These are phyloP conservation scores for Ilyonectria destructans DNA, from an alignment of 2,329 filamentous ascomycete genomes.

Conservation along the genomic window DNA sequence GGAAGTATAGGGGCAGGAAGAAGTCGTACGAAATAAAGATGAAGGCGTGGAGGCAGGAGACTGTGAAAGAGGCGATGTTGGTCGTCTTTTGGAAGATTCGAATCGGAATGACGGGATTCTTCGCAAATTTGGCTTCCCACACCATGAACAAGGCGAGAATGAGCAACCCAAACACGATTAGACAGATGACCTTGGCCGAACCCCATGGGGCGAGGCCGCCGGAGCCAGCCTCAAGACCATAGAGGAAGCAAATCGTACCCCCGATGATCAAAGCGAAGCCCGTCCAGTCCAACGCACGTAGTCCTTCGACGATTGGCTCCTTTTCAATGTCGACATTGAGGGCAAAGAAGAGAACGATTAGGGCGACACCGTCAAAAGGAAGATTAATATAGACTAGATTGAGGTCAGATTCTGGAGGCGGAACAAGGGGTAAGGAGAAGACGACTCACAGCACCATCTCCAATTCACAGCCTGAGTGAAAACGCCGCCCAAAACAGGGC, in stretches of 20 bases:
- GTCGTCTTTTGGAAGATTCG: conserved; percentile 77
- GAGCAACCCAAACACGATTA: conserved; percentile 81
- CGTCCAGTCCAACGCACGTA: conserved; percentile 75
- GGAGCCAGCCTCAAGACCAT: conserved; percentile 85
- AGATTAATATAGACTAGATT: conserved; percentile 72
- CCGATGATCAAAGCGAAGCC: conserved; percentile 76
- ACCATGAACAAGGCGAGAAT: conserved; percentile 77
- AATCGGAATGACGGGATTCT: conserved; percentile 84
- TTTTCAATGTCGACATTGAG: conserved; percentile 79
- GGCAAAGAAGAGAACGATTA: conserved; percentile 70
- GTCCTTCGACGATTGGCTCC: conserved; percentile 73
- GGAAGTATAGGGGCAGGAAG: conserved; percentile 89
- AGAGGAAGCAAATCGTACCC: conserved; percentile 88
- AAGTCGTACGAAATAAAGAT: conserved; percentile 85
- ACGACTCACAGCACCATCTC: conserved; percentile 72
- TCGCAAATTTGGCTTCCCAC: conserved; percentile 81
- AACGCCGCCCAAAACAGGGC: conserved; percentile 77
- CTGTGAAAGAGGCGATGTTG: conserved; percentile 76
- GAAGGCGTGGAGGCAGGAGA: conserved; percentile 81
- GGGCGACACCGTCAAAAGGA: conserved; percentile 61
- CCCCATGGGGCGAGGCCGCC: conserved; percentile 82
- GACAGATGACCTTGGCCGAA: conserved; percentile 81
- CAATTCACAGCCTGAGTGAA: conserved; percentile 75
- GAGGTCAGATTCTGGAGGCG: background rate
- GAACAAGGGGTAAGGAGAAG: background rate